Conservation (phyloP, 169 alveolate genomes). For the Toxoplasma gondii region DNA sequence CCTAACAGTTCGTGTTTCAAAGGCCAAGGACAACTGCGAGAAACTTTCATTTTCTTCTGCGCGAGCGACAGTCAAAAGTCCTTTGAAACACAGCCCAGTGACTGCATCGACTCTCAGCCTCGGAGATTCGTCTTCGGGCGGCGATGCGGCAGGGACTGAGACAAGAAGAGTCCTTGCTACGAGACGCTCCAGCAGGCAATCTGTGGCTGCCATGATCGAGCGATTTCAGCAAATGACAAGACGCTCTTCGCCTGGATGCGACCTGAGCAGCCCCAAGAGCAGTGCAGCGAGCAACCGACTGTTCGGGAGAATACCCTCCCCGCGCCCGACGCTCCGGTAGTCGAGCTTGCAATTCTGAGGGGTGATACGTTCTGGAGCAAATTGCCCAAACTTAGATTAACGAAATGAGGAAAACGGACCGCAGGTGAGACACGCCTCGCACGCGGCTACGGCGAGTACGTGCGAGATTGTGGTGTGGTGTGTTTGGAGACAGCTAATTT, state of each 20-base stretch:
- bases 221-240: background rate
- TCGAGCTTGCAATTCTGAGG: too few relatives aligned
- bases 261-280: background rate
- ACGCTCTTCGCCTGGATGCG: background rate
- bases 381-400: too few relatives aligned
- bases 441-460: too few relatives aligned
- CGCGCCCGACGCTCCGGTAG: background rate
- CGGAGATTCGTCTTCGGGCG: background rate
- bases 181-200: background rate
- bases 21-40: too few relatives aligned
- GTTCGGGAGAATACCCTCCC: background rate
- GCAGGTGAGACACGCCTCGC: too few relatives aligned
- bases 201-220: slow-evolving; percentile 32
- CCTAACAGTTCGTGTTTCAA: too few relatives aligned
- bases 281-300: background rate
- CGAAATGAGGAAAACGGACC: too few relatives aligned
- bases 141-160: background rate
- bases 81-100: background rate
- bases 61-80: background rate
- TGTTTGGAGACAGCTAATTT: too few relatives aligned
- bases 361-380: too few relatives aligned
- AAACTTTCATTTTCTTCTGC: background rate
- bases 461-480: too few relatives aligned
- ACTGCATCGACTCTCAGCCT: background rate
- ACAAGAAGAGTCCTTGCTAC: background rate